Evolutionary conservation across 2,329 filamentous ascomycete species (phyloP), one percentile per base, ranked within the genome.

Genomic region (Clonostachys chloroleuca): DNA sequence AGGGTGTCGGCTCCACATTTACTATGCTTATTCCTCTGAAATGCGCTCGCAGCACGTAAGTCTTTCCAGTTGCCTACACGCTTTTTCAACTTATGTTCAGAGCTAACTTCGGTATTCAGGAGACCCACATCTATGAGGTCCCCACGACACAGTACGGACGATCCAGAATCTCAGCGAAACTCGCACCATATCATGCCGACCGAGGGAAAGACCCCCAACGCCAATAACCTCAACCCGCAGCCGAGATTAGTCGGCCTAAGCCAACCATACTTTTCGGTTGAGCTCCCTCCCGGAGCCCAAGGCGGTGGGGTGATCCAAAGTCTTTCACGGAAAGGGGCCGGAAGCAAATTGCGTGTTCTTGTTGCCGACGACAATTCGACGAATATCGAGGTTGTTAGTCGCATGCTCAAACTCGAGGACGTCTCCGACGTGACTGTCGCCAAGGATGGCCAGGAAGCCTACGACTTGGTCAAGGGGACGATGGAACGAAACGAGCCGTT

Each of bases 391-490:
- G 75, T 78, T 1, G 74, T 80, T 34, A 78, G 80, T 56, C 71
- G 78, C 45, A 82, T 86, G 78, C 70, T 86, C 30, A 90, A 89
- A 63, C 76, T 91, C 0, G 87, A 91, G 59, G 84, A 87, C 34
- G 79, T 91, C n/a, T 87, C 87, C 62, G 89, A 96, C 60, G 89
- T 96, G 14, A 92, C 88, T 1, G 86, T 96, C 44, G 92, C 91
- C 45, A 89, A 89, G 60, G 86, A 90, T 57, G 87, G 87, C 0
- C 88, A 95, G 64, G 89, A 96, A 66, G 92, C 92, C 1, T 89
- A 91, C 49, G 90, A 96, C 51, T 74, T 87, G 30, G 91, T 96
- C 54, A 92, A 90, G 61, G 83, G 83, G 14, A 87, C 84, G 52
- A 94, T 95, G 87, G 81, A 84, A 44, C 78, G 78, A 30, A 78